Percentiles rank a stretch among this genome's conserved stretches.
Conservation (phyloP, 257 asterid species). For the Capsicum baccatum region DNA sequence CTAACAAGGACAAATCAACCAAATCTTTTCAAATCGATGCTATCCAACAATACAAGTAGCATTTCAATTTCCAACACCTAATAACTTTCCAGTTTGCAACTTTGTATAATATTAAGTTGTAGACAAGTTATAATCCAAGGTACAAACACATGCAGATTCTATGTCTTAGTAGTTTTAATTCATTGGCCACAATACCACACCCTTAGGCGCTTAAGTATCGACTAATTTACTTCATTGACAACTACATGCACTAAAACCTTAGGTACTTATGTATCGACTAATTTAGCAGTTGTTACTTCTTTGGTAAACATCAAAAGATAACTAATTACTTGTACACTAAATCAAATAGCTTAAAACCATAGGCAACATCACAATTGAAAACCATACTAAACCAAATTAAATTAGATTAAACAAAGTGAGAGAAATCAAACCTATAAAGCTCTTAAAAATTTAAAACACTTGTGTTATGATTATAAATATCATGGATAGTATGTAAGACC, state of each 20-base stretch:
- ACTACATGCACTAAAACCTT: no score
- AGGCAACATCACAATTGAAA: neutral
- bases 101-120: no score
- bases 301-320: neutral
- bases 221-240: neutral
- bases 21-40: no score
- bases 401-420: neutral
- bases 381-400: neutral
- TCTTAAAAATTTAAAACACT: slow-evolving; percentile 45
- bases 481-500: slow-evolving; percentile 46
- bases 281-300: neutral
- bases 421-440: slow-evolving; percentile 41
- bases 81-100: neutral
- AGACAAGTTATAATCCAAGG: neutral
- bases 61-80: no score
- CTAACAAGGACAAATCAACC: neutral
- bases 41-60: neutral
- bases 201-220: no score
- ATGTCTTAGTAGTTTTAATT: neutral
- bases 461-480: slow-evolving; percentile 45
- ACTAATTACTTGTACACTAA: neutral
- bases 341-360: neutral
- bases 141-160: neutral
- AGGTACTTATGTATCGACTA: neutral
- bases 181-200: no score